phyloP scores from a whole-genome alignment of 805 yeast species.

The Cyberlindnera suaveolens region DNA sequence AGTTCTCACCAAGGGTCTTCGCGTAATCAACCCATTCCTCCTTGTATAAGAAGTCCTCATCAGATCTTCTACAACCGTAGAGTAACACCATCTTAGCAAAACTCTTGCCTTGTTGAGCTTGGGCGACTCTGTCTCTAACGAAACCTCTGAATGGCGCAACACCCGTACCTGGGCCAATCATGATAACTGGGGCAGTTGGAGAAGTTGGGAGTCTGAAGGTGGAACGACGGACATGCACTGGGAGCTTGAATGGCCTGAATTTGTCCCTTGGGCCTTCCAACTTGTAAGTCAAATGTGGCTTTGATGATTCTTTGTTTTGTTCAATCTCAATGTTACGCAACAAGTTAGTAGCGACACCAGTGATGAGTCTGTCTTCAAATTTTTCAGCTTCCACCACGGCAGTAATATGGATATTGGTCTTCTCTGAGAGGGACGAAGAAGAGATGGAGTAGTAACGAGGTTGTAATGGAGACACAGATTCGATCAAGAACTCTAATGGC shows the following conservation, averaged over 20 bases:
- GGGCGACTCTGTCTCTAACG: conserved; percentile 74
- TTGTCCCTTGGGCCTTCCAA: conserved; percentile 79
- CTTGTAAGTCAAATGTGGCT: conserved; percentile 54
- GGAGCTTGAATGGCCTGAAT: conserved; percentile 48
- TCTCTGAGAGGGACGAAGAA: conserved; percentile 76
- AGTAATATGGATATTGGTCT: conserved; percentile 71
- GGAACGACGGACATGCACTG: conserved; percentile 91
- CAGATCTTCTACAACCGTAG: conserved; percentile 79
- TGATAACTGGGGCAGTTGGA: conserved; percentile 74
- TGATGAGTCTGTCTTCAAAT: conserved; percentile 25
- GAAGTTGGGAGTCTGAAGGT: conserved; percentile 90
- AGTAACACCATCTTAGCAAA: conserved; percentile 75
- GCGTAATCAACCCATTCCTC: conserved; percentile 85
- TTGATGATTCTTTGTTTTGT: conserved; percentile 41
- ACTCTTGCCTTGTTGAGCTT: conserved; percentile 37
- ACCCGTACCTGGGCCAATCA: conserved; percentile 98
- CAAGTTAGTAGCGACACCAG: conserved; percentile 89
- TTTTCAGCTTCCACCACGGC: conserved; percentile 73
- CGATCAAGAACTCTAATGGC: conserved; percentile 82
- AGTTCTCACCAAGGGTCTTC: conserved; percentile 45
- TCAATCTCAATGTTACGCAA: conserved; percentile 62
- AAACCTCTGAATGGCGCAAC: conserved; percentile 98
- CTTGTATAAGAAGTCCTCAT: conserved; percentile 76
- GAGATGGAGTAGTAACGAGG: conserved; percentile 97
- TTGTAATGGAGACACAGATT: conserved; percentile 72